Conservation (phyloP, 331 rosid species). For the Saraca asoca region DNA sequence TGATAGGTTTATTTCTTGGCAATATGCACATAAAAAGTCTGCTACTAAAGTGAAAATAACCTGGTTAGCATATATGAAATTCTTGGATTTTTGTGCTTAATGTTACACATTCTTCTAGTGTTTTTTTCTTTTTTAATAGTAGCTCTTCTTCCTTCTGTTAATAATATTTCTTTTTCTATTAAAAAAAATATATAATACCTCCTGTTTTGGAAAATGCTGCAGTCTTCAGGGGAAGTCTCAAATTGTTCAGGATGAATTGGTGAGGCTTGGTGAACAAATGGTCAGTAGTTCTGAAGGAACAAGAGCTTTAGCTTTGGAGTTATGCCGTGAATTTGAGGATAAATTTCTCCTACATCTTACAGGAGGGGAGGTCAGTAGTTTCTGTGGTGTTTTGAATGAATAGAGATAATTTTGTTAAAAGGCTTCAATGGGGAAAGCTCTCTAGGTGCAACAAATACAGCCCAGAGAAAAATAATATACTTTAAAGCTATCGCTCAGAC, state of each 20-base stretch:
- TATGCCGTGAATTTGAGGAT: slow-evolving; percentile 99
- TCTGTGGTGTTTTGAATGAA: background rate
- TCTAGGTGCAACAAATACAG: background rate
- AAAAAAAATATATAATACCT: background rate
- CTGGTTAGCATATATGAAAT: slow-evolving; percentile 9
- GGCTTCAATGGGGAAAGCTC: slow-evolving; percentile 5
- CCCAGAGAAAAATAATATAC: background rate
- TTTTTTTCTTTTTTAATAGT: background rate
- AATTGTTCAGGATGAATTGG: slow-evolving; percentile 87
- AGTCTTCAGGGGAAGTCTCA: slow-evolving; percentile 98
- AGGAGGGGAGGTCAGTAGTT: slow-evolving; percentile 83
- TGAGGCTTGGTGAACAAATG: slow-evolving; percentile 89
- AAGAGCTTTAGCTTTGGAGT: slow-evolving; percentile 91
- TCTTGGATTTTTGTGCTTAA: slow-evolving; percentile 3
- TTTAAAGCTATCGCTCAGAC: background rate
- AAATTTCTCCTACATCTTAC: slow-evolving; percentile 93
- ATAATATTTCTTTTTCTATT: background rate
- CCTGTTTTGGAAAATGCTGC: slow-evolving; percentile 35
- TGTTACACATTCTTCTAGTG: background rate
- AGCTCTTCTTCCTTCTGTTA: background rate
- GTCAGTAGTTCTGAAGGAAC: slow-evolving; percentile 90
- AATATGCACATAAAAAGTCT: background rate
- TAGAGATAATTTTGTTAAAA: background rate
- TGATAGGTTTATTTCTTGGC: slow-evolving; percentile 12
- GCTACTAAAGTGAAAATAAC: slow-evolving; percentile 1